A percentile compares a stretch with the other conserved stretches of the same genome.
These are phyloP conservation scores for Trypanosoma cruzi DNA, from an alignment of 208 protist species.

Conservation along the genomic window DNA sequence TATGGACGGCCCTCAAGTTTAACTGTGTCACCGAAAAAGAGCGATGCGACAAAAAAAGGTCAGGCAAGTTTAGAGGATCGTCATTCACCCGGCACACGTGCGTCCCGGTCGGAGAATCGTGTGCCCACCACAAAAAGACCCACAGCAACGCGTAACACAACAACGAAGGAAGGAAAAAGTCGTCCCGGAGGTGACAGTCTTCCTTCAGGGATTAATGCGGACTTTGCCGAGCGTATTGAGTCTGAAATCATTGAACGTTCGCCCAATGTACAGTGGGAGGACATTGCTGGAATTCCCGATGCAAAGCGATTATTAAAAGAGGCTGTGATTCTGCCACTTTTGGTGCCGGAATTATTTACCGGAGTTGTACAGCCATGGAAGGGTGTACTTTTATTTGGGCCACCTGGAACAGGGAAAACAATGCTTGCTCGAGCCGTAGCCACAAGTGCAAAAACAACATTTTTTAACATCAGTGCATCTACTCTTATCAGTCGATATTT, in stretches of 20 bases:
- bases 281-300: slow-evolving; percentile 73
- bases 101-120: not conserved
- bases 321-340: slow-evolving; percentile 72
- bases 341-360: slow-evolving; percentile 75
- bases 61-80: slow-evolving; percentile 3
- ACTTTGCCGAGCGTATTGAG: slow-evolving; percentile 68
- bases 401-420: slow-evolving; percentile 99
- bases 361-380: slow-evolving; percentile 91
- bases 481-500: slow-evolving; percentile 90
- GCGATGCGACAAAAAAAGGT: slow-evolving; percentile 13
- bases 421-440: slow-evolving; percentile 97
- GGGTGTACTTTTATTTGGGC: slow-evolving; percentile 98
- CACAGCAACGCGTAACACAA: not conserved
- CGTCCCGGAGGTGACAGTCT: not conserved
- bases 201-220: slow-evolving; percentile 28
- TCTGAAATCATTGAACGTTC: slow-evolving; percentile 61
- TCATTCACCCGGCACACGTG: not conserved
- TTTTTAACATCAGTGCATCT: slow-evolving; percentile 94
- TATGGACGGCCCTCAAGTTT: slow-evolving; percentile 3
- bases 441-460: slow-evolving; percentile 89
- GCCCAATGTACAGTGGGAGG: slow-evolving; percentile 61
- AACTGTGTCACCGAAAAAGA: slow-evolving; percentile 15
- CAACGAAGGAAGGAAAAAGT: slow-evolving; percentile 5
- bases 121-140: not conserved
- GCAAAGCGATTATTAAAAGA: slow-evolving; percentile 83